Conservation (phyloP, 1,139 yeast species). For the Candida gigantensis region DNA sequence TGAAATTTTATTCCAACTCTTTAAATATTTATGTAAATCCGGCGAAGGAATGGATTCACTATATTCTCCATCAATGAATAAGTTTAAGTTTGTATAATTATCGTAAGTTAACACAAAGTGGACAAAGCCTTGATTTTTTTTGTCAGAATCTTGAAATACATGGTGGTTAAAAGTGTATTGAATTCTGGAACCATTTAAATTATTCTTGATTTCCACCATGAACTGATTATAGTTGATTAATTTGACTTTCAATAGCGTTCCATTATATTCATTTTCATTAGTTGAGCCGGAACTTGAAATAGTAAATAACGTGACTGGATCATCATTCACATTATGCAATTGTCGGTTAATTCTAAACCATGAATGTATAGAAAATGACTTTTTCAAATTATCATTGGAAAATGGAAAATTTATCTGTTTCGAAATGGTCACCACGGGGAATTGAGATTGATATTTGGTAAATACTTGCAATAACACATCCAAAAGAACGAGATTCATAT, state of each 20-base stretch:
- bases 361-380: constrained; percentile 31
- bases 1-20: constrained; percentile 42
- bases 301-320: constrained; percentile 26
- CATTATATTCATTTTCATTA: constrained; percentile 15
- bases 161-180: constrained; percentile 43
- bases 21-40: constrained; percentile 27
- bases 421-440: constrained; percentile 33
- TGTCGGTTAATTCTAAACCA: constrained; percentile 37
- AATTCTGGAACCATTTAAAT: constrained; percentile 26
- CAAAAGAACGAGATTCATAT: constrained; percentile 20
- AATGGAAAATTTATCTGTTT: constrained; percentile 28
- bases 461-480: constrained; percentile 28
- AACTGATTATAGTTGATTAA: constrained; percentile 35
- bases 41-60: constrained; percentile 50
- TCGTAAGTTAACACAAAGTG: constrained; percentile 44
- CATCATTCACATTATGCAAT: constrained; percentile 15
- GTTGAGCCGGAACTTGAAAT: constrained; percentile 30
- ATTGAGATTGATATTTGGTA: constrained; percentile 27
- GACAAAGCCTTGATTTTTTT: constrained; percentile 28
- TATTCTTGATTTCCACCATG: constrained; percentile 30
- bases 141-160: constrained; percentile 16
- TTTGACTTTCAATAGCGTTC: constrained; percentile 24
- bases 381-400: constrained; percentile 16
- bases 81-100: constrained; percentile 34
- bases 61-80: constrained; percentile 45